Percentiles rank a stretch among this genome's conserved stretches.
Conservation (phyloP, 169 alveolate species). For the Besnoitia besnoiti region DNA sequence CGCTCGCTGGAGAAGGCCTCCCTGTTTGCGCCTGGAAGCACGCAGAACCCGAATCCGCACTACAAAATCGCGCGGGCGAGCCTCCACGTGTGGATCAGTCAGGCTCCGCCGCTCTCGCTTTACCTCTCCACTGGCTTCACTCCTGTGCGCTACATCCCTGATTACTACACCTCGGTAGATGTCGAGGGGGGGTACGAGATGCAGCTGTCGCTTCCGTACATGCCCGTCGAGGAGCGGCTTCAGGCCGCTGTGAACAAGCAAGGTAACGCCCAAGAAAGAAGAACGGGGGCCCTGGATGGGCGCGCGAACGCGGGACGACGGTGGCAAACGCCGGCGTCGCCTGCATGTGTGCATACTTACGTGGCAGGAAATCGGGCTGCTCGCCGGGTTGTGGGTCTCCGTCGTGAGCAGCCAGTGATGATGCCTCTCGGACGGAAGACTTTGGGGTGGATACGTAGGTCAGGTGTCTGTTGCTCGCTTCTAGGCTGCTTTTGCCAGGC, state of each 20-base stretch:
- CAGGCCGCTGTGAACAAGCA: background rate
- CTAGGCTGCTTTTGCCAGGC: too few relatives aligned
- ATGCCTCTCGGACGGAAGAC: too few relatives aligned
- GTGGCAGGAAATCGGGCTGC: too few relatives aligned
- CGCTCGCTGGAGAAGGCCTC: background rate
- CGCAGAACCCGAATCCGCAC: background rate
- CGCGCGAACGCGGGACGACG: too few relatives aligned
- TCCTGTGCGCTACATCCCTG: background rate
- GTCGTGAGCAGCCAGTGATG: too few relatives aligned
- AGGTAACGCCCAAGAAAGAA: background rate
- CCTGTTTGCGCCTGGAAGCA: conserved; percentile 4
- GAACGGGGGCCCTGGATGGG: background rate
- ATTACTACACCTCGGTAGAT: conserved; percentile 2
- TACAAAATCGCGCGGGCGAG: background rate
- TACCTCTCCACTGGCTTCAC: conserved; percentile 34
- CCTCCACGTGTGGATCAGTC: conserved; percentile 53
- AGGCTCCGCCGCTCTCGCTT: conserved; percentile 35
- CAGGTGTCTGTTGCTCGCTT: too few relatives aligned
- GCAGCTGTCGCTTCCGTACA: conserved; percentile 43
- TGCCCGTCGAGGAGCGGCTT: conserved; percentile 31
- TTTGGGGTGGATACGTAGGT: too few relatives aligned
- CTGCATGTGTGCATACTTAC: too few relatives aligned
- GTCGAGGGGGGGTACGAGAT: conserved; percentile 22
- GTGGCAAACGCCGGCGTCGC: too few relatives aligned
- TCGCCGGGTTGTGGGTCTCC: too few relatives aligned